Base-by-base conservation (phyloP, 352 stramenopile genomes). In the Aphanomyces stellatus region DNA sequence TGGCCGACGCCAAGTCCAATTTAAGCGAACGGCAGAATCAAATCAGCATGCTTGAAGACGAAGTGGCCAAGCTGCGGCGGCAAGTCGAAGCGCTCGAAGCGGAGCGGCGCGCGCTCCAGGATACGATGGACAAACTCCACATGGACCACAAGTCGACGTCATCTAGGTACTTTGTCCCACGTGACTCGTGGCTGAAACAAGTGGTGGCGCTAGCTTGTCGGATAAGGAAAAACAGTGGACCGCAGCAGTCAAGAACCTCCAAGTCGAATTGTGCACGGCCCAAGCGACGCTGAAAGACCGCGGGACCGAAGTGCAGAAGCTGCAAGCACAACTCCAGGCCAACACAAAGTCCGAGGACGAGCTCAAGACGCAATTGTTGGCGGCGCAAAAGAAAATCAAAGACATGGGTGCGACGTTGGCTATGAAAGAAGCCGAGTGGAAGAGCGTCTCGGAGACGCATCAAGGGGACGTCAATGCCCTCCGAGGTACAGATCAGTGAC, bases 1-100 rank as follows among this genome's bases (percentile, higher is more conserved):
- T 87, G 30, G 62, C 83, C 46, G 73, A 87, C 2, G 41, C 69
- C 8, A 80, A 81, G 40, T 62, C 75, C 0, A 74, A 85, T 48
- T 27, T 81, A 35, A 69, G 70, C 17, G 79, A 78, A 19, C 33
- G 74, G 3, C 76, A 76, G 15, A 56, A 56, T 0, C 72, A 89
- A 28, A 28, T 76, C 17, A 27, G 69, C 27, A 24, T 69, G 24
- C 57, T 66, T 49, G 71, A 69, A 10, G 59, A 78, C 11, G 60
- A 85, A 49, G 11, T 65, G 5, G 42, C 28, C 30, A 25, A 59
- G 41, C 53, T 51, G 15, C 42, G 40, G n/a, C 10, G 10, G 46
- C 4, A 41, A 51, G 48, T 43, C 15, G n/a, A 64, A 31, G 42
- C 37, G 1, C 28, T 24, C 53, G 71, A 69, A 15, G 3, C n/a